A percentile compares a stretch with the other conserved stretches of the same genome.
These are phyloP conservation scores for Naganishia liquefaciens DNA, from an alignment of 1,284 basidiomycete genomes.

Conservation along the genomic window DNA sequence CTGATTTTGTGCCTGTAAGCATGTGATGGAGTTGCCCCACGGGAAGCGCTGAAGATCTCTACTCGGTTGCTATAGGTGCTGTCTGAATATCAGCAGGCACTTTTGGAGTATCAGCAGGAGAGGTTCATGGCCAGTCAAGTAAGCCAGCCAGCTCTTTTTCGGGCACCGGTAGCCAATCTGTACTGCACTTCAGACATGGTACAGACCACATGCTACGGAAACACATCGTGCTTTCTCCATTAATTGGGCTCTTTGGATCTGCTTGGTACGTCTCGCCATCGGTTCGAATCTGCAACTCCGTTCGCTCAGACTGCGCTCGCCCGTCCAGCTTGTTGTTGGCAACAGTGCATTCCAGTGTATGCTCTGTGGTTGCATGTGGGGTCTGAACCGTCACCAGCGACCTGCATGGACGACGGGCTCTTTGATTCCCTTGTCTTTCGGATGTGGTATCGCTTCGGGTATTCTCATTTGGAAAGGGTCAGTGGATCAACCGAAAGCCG, in stretches of 20 bases:
- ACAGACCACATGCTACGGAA: slow-evolving; percentile 79
- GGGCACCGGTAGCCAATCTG: neutral
- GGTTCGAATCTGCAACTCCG: neutral
- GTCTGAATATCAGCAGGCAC: slow-evolving; percentile 68
- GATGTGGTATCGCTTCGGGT: slow-evolving; percentile 73
- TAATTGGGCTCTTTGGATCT: slow-evolving; percentile 58
- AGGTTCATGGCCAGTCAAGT: slow-evolving; percentile 45
- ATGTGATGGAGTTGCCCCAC: neutral
- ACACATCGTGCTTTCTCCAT: slow-evolving; percentile 83
- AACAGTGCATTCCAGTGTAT: slow-evolving; percentile 77
- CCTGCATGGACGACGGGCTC: slow-evolving; percentile 62
- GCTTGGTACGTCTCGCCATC: slow-evolving; percentile 41
- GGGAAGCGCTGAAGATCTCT: neutral
- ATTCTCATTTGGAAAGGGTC: slow-evolving; percentile 73
- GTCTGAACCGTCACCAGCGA: slow-evolving; percentile 58
- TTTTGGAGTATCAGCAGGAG: slow-evolving; percentile 62
- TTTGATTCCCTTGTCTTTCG: slow-evolving; percentile 73
- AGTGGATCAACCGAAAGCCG: slow-evolving; percentile 1
- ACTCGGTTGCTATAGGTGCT: slow-evolving; percentile 57
- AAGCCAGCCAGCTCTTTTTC: neutral
- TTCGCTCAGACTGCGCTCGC: slow-evolving; percentile 64
- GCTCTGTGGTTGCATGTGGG: slow-evolving; percentile 82
- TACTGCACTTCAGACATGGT: slow-evolving; percentile 69
- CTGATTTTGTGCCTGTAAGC: slow-evolving; percentile 64
- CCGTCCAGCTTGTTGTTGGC: slow-evolving; percentile 64